A percentile compares a stretch with the other conserved stretches of the same genome.
These are phyloP conservation scores for Eucalyptus sideroxylon DNA, from an alignment of 345 rosid species.

Conservation along the genomic window DNA sequence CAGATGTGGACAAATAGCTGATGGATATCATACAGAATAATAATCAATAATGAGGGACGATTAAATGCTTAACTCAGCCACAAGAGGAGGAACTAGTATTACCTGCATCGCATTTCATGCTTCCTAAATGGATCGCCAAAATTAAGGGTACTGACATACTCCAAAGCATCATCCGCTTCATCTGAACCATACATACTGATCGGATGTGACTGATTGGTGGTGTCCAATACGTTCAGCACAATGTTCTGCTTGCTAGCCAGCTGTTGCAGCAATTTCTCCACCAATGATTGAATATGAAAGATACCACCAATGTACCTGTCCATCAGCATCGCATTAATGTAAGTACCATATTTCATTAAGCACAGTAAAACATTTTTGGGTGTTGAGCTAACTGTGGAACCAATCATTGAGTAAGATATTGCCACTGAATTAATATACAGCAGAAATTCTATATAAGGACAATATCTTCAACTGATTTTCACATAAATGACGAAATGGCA, in stretches of 20 bases:
- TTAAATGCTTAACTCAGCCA: background rate
- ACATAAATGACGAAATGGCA: background rate
- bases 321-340: background rate
- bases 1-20: background rate
- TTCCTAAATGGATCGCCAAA: slow-evolving; percentile 90
- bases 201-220: slow-evolving; percentile 50
- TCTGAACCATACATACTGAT: slow-evolving; percentile 95
- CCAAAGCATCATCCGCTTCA: slow-evolving; percentile 41
- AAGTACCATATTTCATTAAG: background rate
- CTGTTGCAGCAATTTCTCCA: slow-evolving; percentile 93
- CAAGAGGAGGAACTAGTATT: background rate
- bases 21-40: background rate
- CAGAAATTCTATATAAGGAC: background rate
- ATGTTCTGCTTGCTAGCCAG: slow-evolving; percentile 97
- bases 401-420: background rate
- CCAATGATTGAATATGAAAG: slow-evolving; percentile 81
- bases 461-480: background rate
- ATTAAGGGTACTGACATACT: slow-evolving; percentile 53
- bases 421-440: background rate
- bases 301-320: slow-evolving; percentile 92
- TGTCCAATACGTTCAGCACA: slow-evolving; percentile 82
- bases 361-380: background rate
- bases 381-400: background rate
- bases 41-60: background rate
- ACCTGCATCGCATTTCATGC: slow-evolving; percentile 99